Percentiles rank a stretch among this genome's conserved stretches.
Conservation (phyloP, 139 green algal genomes). For the Chlorella sp. region DNA sequence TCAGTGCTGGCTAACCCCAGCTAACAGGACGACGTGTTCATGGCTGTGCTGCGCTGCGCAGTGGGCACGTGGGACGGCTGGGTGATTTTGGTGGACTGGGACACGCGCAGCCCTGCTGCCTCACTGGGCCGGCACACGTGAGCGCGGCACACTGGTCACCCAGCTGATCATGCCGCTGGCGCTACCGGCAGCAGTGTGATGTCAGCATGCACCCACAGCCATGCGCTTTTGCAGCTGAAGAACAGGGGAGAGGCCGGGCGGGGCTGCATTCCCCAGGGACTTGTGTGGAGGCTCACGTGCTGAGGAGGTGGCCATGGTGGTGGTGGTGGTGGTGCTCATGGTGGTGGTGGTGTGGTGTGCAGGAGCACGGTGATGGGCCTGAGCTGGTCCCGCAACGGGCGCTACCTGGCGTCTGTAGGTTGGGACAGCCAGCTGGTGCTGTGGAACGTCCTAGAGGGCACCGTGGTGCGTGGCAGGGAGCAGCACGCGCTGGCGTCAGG, state of each 20-base stretch:
- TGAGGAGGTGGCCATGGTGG: no score
- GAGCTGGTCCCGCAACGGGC: conserved; percentile 66
- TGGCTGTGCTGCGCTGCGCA: no score
- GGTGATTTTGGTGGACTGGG: conserved; percentile 82
- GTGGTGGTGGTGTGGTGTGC: background rate
- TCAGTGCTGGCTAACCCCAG: no score
- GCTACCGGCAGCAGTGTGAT: no score
- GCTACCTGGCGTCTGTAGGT: conserved; percentile 46
- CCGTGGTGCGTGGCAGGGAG: conserved; percentile 19
- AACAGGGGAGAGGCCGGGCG: no score
- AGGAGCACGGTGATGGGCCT: conserved; percentile 48
- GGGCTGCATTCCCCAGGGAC: no score
- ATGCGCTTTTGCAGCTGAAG: no score
- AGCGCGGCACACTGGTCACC: background rate
- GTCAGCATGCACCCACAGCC: no score
- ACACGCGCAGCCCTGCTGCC: conserved; percentile 63
- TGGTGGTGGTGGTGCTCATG: background rate
- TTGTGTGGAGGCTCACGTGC: no score
- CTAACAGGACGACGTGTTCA: no score
- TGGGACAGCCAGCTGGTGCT: conserved; percentile 44
- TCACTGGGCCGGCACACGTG: conserved; percentile 33
- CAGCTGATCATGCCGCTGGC: no score
- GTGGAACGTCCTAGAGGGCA: conserved; percentile 57
- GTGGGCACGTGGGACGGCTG: conserved; percentile 65
- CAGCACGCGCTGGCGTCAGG: no score